Base-by-base conservation (phyloP, 371 early-diverging fungal species). In the Actinomortierella ambigua region DNA sequence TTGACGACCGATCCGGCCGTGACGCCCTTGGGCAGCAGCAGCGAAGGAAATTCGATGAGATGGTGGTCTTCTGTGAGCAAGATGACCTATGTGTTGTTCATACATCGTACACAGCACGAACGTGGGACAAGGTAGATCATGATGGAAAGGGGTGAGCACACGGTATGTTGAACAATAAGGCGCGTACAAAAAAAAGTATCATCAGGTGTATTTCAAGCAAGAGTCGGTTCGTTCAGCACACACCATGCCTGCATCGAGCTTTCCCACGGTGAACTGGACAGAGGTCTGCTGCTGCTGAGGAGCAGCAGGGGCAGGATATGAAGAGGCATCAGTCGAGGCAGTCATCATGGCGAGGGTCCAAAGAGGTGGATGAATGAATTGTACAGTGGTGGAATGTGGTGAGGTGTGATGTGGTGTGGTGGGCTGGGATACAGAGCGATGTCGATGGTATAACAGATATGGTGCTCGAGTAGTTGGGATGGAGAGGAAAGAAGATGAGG, bases 11-110 rank as follows among this genome's bases (percentile, higher is more conserved):
- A 95, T 23, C 98, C 98, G 5, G 96, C 90, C 17, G 88, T 79
- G 23, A 97, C 95, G 39, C 95, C 96, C 59, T 89, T 90, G 17
- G 98, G 98, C 46, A 98, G 84, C n/a, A 98, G 88, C 15, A 95
- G 83, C 1, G 97, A 92, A 3, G 98, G 98, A 67, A 98, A 97
- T 75, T 98, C 98, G 63, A 98, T 95, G 26, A 97, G 86, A 81
- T 98, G 98, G 84, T 98, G 95, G 77, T 97, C 96, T 65, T 89
- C 90, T 26, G 94, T 93, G 50, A 98, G 79, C 46, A 98, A 85
- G 69, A 96, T 92, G 50, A 96, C 96, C 90, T 92, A 75, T 27
- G 11, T 34, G 4, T 34, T 34, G 11, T 34, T 34, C 7, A 6
- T 11, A 34, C 34, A 4, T 6, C 11, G 11, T 11, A 34, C 11